A percentile compares a stretch with the other conserved stretches of the same genome.
Conservation (phyloP, 2,329 filamentous ascomycete genomes). For the Neobulgaria alba region DNA sequence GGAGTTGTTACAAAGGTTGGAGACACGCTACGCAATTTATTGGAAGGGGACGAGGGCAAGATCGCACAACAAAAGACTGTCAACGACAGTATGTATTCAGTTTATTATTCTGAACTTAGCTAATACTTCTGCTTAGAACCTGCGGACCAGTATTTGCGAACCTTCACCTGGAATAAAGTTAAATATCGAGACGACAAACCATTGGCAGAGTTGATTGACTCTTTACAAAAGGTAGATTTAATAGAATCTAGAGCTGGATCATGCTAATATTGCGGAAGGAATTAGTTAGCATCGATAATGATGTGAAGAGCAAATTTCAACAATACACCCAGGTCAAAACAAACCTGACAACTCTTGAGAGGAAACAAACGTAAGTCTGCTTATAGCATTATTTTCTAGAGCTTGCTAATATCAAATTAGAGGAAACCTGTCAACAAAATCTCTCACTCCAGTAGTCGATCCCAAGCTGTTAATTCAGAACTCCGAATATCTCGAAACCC, state of each 20-base stretch:
- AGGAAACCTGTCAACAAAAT: conserved; percentile 90
- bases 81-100: conserved; percentile 63
- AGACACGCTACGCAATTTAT: conserved; percentile 25
- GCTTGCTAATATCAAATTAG: conserved; percentile 35
- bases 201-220: conserved; percentile 76
- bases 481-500: conserved; percentile 94
- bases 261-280: conserved; percentile 48
- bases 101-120: not conserved
- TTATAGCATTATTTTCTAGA: not conserved
- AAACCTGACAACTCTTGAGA: conserved; percentile 69
- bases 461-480: conserved; percentile 73
- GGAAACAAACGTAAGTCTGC: conserved; percentile 76
- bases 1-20: conserved; percentile 75
- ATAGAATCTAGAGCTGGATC: not conserved
- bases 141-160: conserved; percentile 85
- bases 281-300: conserved; percentile 84
- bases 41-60: conserved; percentile 30
- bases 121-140: conserved; percentile 53
- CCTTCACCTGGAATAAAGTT: conserved; percentile 94
- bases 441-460: conserved; percentile 79
- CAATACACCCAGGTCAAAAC: conserved; percentile 92
- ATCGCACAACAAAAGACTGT: conserved; percentile 76
- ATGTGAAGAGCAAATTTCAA: conserved; percentile 87
- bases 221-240: conserved; percentile 67
- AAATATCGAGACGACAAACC: conserved; percentile 93